phyloP scores from a whole-genome alignment of 306 rosid genomes.

The Vigna radiata region DNA sequence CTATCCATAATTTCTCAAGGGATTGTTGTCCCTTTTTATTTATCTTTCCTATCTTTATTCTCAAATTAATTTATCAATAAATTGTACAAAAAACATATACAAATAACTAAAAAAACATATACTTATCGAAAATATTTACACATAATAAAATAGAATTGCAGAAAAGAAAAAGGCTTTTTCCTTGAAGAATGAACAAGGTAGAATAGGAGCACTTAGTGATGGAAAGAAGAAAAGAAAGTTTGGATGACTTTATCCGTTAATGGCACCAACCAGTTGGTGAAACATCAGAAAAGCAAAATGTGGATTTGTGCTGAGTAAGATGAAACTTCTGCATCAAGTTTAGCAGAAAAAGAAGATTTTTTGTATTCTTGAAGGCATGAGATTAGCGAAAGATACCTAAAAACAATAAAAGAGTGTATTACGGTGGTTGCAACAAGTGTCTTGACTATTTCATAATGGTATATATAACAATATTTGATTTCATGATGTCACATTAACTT shows the following conservation, averaged over 20 bases:
- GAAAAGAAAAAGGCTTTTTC: no score
- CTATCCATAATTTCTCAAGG: no score
- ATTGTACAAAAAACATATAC: no score
- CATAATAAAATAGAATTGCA: no score
- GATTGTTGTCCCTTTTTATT: no score
- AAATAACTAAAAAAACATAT: no score
- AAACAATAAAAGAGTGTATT: slow-evolving; percentile 17
- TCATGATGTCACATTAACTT: slow-evolving; percentile 56
- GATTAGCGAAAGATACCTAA: slow-evolving; percentile 27
- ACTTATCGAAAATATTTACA: no score
- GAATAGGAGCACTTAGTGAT: neutral
- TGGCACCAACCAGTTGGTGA: slow-evolving; percentile 40
- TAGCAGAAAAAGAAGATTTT: neutral
- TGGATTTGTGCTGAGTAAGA: slow-evolving; percentile 10
- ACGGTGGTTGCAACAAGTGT: slow-evolving; percentile 42
- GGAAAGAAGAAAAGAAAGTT: neutral
- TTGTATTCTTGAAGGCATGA: neutral
- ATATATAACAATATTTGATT: slow-evolving; percentile 8
- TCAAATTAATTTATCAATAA: no score
- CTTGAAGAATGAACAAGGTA: neutral
- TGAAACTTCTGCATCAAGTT: slow-evolving; percentile 40
- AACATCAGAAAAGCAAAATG: slow-evolving; percentile 4
- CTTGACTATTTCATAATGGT: slow-evolving; percentile 57
- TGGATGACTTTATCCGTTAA: neutral
- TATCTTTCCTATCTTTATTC: no score